A percentile compares a stretch with the other conserved stretches of the same genome.
These are phyloP conservation scores for Bifiguratus adelaidae DNA, from an alignment of 192 early-diverging fungal genomes.

Conservation along the genomic window DNA sequence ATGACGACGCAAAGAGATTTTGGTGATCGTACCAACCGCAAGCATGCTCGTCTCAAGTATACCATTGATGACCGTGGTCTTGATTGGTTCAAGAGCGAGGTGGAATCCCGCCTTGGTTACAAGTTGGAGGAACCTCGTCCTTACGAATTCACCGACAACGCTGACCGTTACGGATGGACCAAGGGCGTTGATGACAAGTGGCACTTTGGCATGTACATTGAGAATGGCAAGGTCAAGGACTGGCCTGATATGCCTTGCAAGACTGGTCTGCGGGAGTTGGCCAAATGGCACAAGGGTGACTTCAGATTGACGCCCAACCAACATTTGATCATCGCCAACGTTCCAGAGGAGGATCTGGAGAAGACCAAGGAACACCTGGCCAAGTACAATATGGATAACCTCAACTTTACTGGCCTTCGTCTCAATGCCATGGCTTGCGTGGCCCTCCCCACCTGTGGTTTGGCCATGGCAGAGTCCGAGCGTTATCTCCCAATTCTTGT, in stretches of 20 bases:
- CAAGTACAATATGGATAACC: conserved; percentile 75
- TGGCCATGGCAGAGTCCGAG: conserved; percentile 97
- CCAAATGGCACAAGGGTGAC: conserved; percentile 58
- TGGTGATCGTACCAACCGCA: conserved; percentile 94
- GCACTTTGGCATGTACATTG: conserved; percentile 83
- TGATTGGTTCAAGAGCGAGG: conserved; percentile 81
- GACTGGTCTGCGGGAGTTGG: conserved; percentile 70
- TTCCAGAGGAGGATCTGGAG: conserved; percentile 59
- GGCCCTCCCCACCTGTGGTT: conserved; percentile 87
- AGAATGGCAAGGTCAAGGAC: conserved; percentile 89
- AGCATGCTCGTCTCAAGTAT: conserved; percentile 98
- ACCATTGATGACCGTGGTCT: conserved; percentile 93
- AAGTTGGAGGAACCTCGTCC: conserved; percentile 53
- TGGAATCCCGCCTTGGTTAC: conserved; percentile 74
- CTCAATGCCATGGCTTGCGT: conserved; percentile 94
- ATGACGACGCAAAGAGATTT: conserved; percentile 90
- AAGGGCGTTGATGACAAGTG: conserved; percentile 52
- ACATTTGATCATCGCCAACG: conserved; percentile 76
- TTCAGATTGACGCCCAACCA: conserved; percentile 91
- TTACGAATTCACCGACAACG: conserved; percentile 77
- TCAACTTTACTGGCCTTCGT: conserved; percentile 65
- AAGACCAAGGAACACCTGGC: conserved; percentile 58
- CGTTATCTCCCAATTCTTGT: conserved; percentile 87
- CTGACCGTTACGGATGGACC: conserved; percentile 93
- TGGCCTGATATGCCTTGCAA: conserved; percentile 59